Conservation (phyloP, 2,329 filamentous ascomycete genomes). For the Colletotrichum spinosum region DNA sequence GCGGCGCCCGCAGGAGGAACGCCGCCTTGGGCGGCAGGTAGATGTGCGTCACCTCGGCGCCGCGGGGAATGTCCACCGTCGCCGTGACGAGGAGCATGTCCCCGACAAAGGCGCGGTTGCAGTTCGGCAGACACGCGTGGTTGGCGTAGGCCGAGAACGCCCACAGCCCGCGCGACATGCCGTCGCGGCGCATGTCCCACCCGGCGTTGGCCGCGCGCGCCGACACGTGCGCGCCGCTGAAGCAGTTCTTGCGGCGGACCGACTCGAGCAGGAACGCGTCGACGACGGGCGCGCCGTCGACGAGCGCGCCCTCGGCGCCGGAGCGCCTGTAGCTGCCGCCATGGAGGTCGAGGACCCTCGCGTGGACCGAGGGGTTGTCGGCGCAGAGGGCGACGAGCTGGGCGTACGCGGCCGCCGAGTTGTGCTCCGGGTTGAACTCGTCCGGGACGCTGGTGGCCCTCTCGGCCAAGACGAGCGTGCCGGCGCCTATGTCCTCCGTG, state of each 20-base stretch:
- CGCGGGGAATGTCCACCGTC: conserved; percentile 48
- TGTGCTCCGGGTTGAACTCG: conserved; percentile 53
- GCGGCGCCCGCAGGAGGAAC: conserved; percentile 41
- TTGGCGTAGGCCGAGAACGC: conserved; percentile 50
- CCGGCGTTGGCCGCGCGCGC: conserved; percentile 43
- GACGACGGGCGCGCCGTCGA: conserved; percentile 50
- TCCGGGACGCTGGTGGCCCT: conserved; percentile 55
- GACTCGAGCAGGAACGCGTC: conserved; percentile 54
- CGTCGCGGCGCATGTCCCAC: conserved; percentile 39
- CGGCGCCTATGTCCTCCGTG: conserved; percentile 47
- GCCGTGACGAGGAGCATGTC: conserved; percentile 49
- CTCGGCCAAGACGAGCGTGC: conserved; percentile 56
- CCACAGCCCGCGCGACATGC: conserved; percentile 47
- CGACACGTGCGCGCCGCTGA: conserved; percentile 48
- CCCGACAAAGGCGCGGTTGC: conserved; percentile 48
- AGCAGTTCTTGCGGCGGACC: conserved; percentile 55
- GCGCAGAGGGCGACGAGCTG: conserved; percentile 51
- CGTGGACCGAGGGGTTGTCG: conserved; percentile 52
- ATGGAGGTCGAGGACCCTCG: conserved; percentile 49
- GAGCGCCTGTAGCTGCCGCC: conserved; percentile 47
- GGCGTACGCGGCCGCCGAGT: conserved; percentile 57
- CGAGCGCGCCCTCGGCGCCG: conserved; percentile 46
- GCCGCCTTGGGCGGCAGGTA: conserved; percentile 50
- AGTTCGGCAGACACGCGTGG: conserved; percentile 50
- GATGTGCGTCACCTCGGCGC: conserved; percentile 52